Conservation (phyloP, 1,139 yeast genomes). For the Kodamaea fungicola region DNA sequence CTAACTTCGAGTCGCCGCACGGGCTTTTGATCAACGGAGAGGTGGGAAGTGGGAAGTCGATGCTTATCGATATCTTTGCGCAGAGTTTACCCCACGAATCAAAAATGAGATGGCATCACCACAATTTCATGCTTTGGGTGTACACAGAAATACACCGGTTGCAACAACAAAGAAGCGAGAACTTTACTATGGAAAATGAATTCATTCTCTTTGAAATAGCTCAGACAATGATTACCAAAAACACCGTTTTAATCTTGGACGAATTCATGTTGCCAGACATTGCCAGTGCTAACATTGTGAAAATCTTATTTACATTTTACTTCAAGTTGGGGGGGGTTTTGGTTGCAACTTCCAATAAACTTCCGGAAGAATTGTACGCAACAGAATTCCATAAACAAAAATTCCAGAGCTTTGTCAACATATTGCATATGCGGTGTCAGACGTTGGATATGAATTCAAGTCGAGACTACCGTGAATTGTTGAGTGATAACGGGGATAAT, state of each 20-base stretch:
- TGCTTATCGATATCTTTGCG: constrained; percentile 73
- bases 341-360: constrained; percentile 67
- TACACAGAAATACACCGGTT: constrained; percentile 59
- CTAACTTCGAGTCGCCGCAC: constrained; percentile 56
- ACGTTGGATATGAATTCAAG: constrained; percentile 59
- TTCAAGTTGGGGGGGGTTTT: constrained; percentile 72
- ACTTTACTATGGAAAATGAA: constrained; percentile 54
- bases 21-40: constrained; percentile 69
- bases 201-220: constrained; percentile 66
- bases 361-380: constrained; percentile 69
- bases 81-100: constrained; percentile 58
- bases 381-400: constrained; percentile 59
- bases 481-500: constrained; percentile 15
- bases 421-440: constrained; percentile 59
- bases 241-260: constrained; percentile 61
- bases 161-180: constrained; percentile 30
- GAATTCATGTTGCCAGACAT: constrained; percentile 75
- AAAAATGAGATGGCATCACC: constrained; percentile 70
- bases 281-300: constrained; percentile 67
- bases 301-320: constrained; percentile 61
- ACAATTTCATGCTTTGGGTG: constrained; percentile 67
- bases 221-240: constrained; percentile 55
- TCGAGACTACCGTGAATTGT: constrained; percentile 53
- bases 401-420: constrained; percentile 53
- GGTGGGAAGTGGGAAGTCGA: constrained; percentile 74